A percentile compares a stretch with the other conserved stretches of the same genome.
Conservation (phyloP, 495 filamentous ascomycete species). For the Cryomyces minteri region DNA sequence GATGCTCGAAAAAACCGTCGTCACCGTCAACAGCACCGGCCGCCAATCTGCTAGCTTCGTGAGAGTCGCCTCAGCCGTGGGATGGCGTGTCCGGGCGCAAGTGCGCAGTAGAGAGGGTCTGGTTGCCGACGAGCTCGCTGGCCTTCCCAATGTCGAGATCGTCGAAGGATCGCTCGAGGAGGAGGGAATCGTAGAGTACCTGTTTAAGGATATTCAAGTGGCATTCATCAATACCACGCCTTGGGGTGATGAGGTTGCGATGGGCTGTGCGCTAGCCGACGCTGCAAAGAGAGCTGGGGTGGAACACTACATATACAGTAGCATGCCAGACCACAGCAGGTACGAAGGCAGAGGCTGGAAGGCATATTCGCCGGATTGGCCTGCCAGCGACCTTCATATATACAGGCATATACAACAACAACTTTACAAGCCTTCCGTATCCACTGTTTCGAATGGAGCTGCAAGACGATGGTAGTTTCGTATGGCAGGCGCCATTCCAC, state of each 20-base stretch:
- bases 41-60: conserved; percentile 88
- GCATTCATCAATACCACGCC: conserved; percentile 99
- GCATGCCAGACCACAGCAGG: conserved; percentile 83
- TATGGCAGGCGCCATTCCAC: conserved; percentile 91
- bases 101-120: conserved; percentile 64
- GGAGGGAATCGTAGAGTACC: conserved; percentile 44
- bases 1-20: conserved; percentile 56
- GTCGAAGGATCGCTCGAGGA: conserved; percentile 68
- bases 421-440: conserved; percentile 86
- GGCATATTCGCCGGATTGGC: conserved; percentile 61
- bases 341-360: conserved; percentile 51
- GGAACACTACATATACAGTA: conserved; percentile 85
- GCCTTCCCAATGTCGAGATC: conserved; percentile 68
- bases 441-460: conserved; percentile 90
- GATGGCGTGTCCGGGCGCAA: conserved; percentile 80
- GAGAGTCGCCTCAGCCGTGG: conserved; percentile 77
- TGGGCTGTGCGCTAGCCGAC: conserved; percentile 73
- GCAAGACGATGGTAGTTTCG: conserved; percentile 62
- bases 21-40: conserved; percentile 81
- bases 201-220: conserved; percentile 69
- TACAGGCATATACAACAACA: conserved; percentile 96
- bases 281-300: conserved; percentile 74
- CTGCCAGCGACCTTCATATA: conserved; percentile 86
- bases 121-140: conserved; percentile 63
- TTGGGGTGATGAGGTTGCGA: conserved; percentile 81